Conservation (phyloP, 495 filamentous ascomycete genomes). For the Aspergillus baeticus region DNA sequence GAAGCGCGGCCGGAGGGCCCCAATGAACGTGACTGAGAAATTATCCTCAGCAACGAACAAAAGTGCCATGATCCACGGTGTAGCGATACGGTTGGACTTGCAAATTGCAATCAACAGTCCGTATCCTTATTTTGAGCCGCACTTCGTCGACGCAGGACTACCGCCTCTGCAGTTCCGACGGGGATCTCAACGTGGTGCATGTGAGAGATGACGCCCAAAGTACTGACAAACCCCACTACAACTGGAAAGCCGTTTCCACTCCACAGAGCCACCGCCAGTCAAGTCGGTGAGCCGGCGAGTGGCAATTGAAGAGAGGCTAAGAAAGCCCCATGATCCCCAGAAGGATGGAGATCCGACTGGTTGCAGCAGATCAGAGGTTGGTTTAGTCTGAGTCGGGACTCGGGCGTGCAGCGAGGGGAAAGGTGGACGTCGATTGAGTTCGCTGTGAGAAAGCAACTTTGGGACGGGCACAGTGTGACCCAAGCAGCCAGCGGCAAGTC, state of each 20-base stretch:
- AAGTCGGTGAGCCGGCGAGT: background rate
- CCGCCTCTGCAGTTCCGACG: background rate
- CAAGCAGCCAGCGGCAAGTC: background rate
- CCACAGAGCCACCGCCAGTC: background rate
- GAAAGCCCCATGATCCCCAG: background rate
- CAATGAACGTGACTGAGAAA: background rate
- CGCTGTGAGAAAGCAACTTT: background rate
- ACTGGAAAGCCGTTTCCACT: background rate
- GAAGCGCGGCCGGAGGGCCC: too few species aligned
- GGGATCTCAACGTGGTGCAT: background rate
- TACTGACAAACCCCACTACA: background rate
- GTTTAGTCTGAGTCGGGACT: background rate
- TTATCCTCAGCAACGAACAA: background rate
- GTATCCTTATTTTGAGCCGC: slow-evolving; percentile 4
- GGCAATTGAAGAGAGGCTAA: background rate
- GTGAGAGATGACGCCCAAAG: background rate
- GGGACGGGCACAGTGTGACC: background rate
- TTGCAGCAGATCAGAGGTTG: background rate
- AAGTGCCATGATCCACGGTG: background rate
- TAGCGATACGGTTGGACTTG: background rate
- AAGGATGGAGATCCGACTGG: slow-evolving; percentile 5
- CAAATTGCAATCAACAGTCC: background rate
- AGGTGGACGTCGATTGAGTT: background rate
- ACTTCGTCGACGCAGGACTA: background rate
- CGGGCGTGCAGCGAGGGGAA: background rate